Evolutionary conservation across 2,329 filamentous ascomycete species (phyloP).

Genomic region (Hawksworthiomyces lignivorus): DNA sequence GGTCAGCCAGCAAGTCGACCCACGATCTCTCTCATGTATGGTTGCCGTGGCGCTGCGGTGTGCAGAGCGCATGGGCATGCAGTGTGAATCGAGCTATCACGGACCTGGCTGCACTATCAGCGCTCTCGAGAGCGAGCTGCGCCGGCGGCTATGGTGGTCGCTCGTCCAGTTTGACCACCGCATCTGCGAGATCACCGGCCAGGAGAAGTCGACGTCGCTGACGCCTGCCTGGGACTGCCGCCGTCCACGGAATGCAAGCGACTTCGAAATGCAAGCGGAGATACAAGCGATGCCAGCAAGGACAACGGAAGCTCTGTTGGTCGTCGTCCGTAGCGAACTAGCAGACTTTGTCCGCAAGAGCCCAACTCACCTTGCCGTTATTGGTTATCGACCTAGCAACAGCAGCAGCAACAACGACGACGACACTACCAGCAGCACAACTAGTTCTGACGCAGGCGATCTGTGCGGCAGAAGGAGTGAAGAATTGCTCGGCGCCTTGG

Average conservation of each 20-base stretch:
- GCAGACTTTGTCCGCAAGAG: conserved; percentile 30
- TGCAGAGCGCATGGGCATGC: conserved; percentile 44
- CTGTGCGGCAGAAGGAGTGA: too few species aligned
- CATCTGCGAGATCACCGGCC: conserved; percentile 42
- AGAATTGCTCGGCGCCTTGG: conserved; percentile 26
- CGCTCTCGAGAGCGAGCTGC: conserved; percentile 48
- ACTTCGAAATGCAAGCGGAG: conserved; percentile 36
- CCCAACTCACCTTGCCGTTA: conserved; percentile 22
- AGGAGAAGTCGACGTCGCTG: conserved; percentile 22
- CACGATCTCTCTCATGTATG: conserved; percentile 43
- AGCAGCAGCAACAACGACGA: too few species aligned
- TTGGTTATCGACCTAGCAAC: conserved; percentile 16
- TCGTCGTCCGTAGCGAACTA: conserved; percentile 31
- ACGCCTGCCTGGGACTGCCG: conserved; percentile 34
- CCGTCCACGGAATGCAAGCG: conserved; percentile 35
- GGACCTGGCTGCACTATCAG: conserved; percentile 27
- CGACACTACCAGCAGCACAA: conserved; percentile 12
- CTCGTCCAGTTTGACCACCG: conserved; percentile 50
- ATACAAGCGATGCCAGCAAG: conserved; percentile 12
- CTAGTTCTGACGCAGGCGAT: too few species aligned
- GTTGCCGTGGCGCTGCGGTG: conserved; percentile 48
- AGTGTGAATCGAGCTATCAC: conserved; percentile 39
- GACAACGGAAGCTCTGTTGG: conserved; percentile 35
- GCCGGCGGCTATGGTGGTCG: conserved; percentile 56
- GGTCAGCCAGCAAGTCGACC: conserved; percentile 32